Conservation (phyloP, 2,329 filamentous ascomycete species). For the Xylaria hypoxylon region DNA sequence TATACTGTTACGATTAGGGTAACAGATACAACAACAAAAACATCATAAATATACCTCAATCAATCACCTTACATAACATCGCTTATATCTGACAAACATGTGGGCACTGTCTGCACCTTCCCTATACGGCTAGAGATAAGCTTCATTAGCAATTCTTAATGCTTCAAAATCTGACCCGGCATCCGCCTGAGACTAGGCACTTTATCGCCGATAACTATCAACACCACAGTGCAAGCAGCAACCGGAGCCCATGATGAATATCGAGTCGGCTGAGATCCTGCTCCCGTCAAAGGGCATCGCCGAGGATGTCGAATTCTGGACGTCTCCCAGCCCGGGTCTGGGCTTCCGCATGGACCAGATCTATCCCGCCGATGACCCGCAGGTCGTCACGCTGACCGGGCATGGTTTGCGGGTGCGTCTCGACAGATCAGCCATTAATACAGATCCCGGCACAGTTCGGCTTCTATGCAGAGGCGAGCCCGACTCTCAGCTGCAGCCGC, state of each 20-base stretch:
- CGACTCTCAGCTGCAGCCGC: slow-evolving; percentile 15
- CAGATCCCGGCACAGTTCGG: slow-evolving; percentile 25
- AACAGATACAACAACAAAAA: too few species aligned
- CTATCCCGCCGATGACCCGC: slow-evolving; percentile 41
- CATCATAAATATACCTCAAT: too few species aligned
- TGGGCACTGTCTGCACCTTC: too few species aligned
- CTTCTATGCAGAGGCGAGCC: slow-evolving; percentile 34
- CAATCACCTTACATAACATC: too few species aligned
- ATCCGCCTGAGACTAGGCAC: not conserved
- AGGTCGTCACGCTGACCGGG: slow-evolving; percentile 34
- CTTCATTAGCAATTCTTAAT: too few species aligned
- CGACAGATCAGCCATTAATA: slow-evolving; percentile 25
- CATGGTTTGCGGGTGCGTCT: slow-evolving; percentile 40
- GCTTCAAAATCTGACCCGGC: too few species aligned
- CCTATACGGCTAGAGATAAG: too few species aligned
- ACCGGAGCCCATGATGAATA: slow-evolving; percentile 31
- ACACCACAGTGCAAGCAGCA: slow-evolving; percentile 15
- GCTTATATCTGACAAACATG: too few species aligned
- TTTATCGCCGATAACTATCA: slow-evolving; percentile 27
- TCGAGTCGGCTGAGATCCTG: slow-evolving; percentile 37
- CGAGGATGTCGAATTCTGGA: slow-evolving; percentile 41
- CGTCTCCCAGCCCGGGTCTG: slow-evolving; percentile 31
- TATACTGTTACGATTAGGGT: too few species aligned
- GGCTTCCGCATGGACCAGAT: slow-evolving; percentile 41
- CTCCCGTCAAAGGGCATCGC: slow-evolving; percentile 40